phyloP scores from a whole-genome alignment of 2,329 filamentous ascomycete genomes.

The Trichoderma sp. region DNA sequence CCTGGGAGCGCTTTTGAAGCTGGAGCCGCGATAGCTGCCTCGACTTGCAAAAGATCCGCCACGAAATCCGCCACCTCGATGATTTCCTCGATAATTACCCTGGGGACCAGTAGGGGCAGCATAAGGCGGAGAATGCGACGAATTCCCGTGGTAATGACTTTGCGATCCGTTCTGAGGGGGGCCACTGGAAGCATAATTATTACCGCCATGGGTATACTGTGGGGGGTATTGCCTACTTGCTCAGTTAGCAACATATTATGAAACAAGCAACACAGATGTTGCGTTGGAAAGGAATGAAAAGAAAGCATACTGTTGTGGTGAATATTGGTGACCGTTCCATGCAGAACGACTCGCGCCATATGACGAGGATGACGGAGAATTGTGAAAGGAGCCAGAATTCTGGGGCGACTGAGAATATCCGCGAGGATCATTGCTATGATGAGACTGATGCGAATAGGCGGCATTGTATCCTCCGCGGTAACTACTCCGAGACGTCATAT shows the following conservation, averaged over 20 bases:
- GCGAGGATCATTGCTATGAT: constrained; percentile 44
- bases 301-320: constrained; percentile 48
- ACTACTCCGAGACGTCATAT: constrained; percentile 51
- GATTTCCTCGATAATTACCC: constrained; percentile 50
- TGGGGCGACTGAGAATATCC: constrained; percentile 50
- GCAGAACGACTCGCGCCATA: constrained; percentile 47
- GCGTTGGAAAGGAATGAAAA: background rate
- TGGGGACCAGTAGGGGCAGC: constrained; percentile 58
- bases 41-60: constrained; percentile 60
- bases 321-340: constrained; percentile 46
- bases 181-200: constrained; percentile 55
- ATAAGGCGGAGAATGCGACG: constrained; percentile 56
- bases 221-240: constrained; percentile 62
- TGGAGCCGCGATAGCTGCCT: constrained; percentile 60
- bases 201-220: constrained; percentile 57
- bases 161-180: constrained; percentile 38
- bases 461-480: constrained; percentile 50
- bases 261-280: background rate
- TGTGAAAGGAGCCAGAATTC: constrained; percentile 49
- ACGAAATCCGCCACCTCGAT: constrained; percentile 62
- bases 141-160: constrained; percentile 57
- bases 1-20: constrained; percentile 73
- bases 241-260: constrained; percentile 24
- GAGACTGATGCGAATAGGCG: constrained; percentile 44
- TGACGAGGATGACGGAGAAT: constrained; percentile 51